Conservation (phyloP, 768 basidiomycete species). For the Leucocoprinus sp. region DNA sequence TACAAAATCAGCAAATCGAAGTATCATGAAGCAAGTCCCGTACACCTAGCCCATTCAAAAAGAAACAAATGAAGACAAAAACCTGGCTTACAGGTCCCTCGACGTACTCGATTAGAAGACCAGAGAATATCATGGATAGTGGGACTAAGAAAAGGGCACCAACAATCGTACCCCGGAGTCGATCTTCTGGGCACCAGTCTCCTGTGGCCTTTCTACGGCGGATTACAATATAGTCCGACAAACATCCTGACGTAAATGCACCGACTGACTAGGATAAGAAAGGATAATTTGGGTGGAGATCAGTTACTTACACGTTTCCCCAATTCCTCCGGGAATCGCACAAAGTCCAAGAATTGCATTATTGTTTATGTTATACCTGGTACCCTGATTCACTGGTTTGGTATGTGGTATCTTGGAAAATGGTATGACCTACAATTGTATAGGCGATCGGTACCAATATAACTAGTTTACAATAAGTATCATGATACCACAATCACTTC, state of each 20-base stretch:
- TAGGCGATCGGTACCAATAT: slow-evolving; percentile 57
- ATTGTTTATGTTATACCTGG: slow-evolving; percentile 45
- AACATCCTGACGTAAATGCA: slow-evolving; percentile 46
- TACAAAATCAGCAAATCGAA: not conserved
- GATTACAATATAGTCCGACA: slow-evolving; percentile 49
- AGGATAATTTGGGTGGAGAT: slow-evolving; percentile 13
- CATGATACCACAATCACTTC: too few relatives aligned
- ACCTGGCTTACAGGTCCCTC: slow-evolving; percentile 40
- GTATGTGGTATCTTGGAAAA: not conserved
- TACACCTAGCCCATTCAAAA: slow-evolving; percentile 55
- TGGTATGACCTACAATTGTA: slow-evolving; percentile 43
- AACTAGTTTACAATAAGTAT: slow-evolving; percentile 19
- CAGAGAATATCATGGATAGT: slow-evolving; percentile 38
- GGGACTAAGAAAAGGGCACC: slow-evolving; percentile 45
- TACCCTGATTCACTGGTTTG: slow-evolving; percentile 33
- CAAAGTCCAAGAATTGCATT: slow-evolving; percentile 51
- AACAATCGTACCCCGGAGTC: slow-evolving; percentile 42
- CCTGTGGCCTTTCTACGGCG: slow-evolving; percentile 37
- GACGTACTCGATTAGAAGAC: slow-evolving; percentile 43
- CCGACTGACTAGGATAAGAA: slow-evolving; percentile 35
- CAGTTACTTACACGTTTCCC: slow-evolving; percentile 46
- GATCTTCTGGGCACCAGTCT: slow-evolving; percentile 54
- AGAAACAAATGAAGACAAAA: slow-evolving; percentile 46
- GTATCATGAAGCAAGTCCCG: slow-evolving; percentile 14
- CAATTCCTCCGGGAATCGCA: slow-evolving; percentile 53